These are phyloP conservation scores for Colletotrichum trifolii DNA, from an alignment of 2,329 filamentous ascomycete genomes.

Conservation along the genomic window DNA sequence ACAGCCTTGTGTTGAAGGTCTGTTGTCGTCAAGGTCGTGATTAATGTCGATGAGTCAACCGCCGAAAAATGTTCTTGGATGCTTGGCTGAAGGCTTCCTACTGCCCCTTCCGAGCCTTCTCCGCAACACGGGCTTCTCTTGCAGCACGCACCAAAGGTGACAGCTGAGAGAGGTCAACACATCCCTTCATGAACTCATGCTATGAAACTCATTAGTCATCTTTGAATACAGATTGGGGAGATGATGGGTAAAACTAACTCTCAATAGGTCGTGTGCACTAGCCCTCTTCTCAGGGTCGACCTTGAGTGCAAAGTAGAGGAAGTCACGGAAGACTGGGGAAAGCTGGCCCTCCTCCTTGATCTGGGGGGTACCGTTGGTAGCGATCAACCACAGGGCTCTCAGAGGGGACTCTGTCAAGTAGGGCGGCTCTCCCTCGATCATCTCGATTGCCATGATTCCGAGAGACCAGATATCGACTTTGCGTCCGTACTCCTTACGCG, in stretches of 20 bases:
- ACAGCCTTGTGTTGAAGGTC: slow-evolving; percentile 21
- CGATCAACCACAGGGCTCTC: slow-evolving; percentile 93
- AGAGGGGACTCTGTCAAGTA: slow-evolving; percentile 96
- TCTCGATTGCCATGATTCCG: slow-evolving; percentile 99
- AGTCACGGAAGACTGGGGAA: slow-evolving; percentile 86
- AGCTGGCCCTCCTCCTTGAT: slow-evolving; percentile 94
- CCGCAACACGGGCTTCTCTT: slow-evolving; percentile 84
- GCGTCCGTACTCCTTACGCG: slow-evolving; percentile 94
- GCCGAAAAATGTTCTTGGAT: slow-evolving; percentile 30
- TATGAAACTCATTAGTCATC: slow-evolving; percentile 47
- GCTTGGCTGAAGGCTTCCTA: slow-evolving; percentile 39
- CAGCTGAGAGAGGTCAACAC: slow-evolving; percentile 79
- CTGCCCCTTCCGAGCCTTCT: slow-evolving; percentile 78
- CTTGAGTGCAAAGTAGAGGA: slow-evolving; percentile 91
- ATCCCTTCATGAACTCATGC: slow-evolving; percentile 85
- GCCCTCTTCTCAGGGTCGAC: slow-evolving; percentile 97
- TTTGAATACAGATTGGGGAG: neutral
- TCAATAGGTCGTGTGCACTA: slow-evolving; percentile 91
- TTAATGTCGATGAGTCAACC: slow-evolving; percentile 35
- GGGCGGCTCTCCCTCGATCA: slow-evolving; percentile 98
- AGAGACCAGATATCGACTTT: slow-evolving; percentile 99
- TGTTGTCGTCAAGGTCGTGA: slow-evolving; percentile 34
- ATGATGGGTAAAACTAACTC: slow-evolving; percentile 68
- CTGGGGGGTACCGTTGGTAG: slow-evolving; percentile 92
- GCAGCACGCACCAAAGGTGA: slow-evolving; percentile 89